Evolutionary conservation across 2,329 filamentous ascomycete genomes (phyloP), one percentile per base, ranked within the genome.

Genomic region (Ascochyta lentis): DNA sequence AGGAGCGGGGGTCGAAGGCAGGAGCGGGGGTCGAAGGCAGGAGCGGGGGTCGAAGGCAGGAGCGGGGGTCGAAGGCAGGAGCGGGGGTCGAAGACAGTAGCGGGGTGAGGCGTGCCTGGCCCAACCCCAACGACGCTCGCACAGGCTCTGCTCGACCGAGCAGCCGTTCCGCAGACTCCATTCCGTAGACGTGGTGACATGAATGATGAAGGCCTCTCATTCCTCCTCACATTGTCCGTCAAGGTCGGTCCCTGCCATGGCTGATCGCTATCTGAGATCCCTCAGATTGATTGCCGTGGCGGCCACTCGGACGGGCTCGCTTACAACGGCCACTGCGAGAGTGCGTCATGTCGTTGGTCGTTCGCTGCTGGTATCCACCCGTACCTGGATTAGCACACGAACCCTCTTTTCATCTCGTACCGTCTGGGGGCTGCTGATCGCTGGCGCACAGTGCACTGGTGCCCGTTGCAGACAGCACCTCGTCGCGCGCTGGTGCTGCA

Each of bases 371-470:
- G 49, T 46, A 46, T 39, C 54, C 44, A 52, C 43, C 19, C 49
- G 54, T 56, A 46, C 54, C 49, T 57, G 49, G 53, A 33, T 49
- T 56, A 57, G 54, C 49, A 39, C 43, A 34, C 13, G 37, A 48
- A 12, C 26, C 48, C 37, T 34, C 37, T 44, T 41, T 46, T 39
- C 19, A 37, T 42, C 16, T 42, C 31, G 16, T 26, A 29, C 16
- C 35, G 33, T 47, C 47, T 53, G 44, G 41, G 38, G 39, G 31
- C 45, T 9, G 40, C 19, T 42, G 39, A 42, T 53, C 40, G 40
- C 24, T 43, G 37, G 37, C 29, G 42, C 31, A 31, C 9, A 42
- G 37, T 9, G 10, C 9, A 10, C 38, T 37, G 50, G 46, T 46
- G 53, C 15, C 41, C 53, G 46, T 43, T 56, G 47, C 45, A 40